These are phyloP conservation scores for Wickerhamiella pararugosa DNA, from an alignment of 1,139 yeast species.

Conservation along the genomic window DNA sequence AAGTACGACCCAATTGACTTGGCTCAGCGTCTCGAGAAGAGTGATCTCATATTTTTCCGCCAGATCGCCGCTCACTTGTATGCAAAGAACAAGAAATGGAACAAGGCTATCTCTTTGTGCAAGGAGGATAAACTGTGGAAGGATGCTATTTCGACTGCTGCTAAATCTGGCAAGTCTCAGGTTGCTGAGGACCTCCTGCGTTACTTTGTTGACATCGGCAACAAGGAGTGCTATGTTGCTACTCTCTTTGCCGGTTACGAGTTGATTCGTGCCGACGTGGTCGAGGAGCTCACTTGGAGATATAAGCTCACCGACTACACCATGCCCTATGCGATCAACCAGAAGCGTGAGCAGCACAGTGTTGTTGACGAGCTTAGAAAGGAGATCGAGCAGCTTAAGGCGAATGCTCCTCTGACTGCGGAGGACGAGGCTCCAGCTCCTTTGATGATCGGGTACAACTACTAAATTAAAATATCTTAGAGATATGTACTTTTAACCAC, in stretches of 20 bases:
- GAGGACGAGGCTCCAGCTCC: constrained; percentile 24
- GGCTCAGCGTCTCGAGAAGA: constrained; percentile 87
- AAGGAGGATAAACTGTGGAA: constrained; percentile 91
- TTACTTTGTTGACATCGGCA: constrained; percentile 94
- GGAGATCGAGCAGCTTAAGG: constrained; percentile 57
- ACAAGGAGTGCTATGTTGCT: constrained; percentile 90
- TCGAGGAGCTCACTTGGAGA: constrained; percentile 82
- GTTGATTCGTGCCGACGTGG: constrained; percentile 65
- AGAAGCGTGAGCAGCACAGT: constrained; percentile 54
- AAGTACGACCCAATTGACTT: constrained; percentile 84
- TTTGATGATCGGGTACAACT: constrained; percentile 17
- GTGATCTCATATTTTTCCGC: constrained; percentile 79
- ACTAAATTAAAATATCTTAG: constrained; percentile 7
- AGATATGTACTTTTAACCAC: too few species aligned
- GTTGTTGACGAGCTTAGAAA: constrained; percentile 48
- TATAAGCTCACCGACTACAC: constrained; percentile 66
- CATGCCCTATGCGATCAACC: constrained; percentile 86
- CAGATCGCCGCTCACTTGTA: constrained; percentile 90
- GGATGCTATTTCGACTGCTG: constrained; percentile 85
- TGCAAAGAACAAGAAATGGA: constrained; percentile 88
- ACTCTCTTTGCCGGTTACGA: constrained; percentile 78
- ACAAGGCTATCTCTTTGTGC: constrained; percentile 72
- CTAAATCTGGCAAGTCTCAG: constrained; percentile 62
- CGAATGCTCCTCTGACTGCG: constrained; percentile 42
- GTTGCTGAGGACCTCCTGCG: constrained; percentile 79